Percentiles rank a stretch among this genome's conserved stretches.
Conservation (phyloP, 139 green algal species). For the Tetradesmus obliquus region DNA sequence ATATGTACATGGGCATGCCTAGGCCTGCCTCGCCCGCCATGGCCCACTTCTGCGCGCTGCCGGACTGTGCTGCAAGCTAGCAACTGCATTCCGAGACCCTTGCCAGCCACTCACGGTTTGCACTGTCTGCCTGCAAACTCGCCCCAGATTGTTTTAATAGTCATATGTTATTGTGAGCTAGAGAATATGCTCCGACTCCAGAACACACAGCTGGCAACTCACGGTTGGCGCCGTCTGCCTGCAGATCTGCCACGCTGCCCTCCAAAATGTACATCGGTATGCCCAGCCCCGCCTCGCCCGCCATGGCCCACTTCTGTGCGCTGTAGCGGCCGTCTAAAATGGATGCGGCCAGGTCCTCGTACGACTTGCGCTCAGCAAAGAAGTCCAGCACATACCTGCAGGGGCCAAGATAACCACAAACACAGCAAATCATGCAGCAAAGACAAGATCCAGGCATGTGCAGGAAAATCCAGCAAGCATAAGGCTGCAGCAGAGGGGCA, state of each 20-base stretch:
- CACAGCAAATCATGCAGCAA: not conserved
- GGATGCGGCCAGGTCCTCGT: not conserved
- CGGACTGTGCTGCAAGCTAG: too few relatives aligned
- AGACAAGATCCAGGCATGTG: too few relatives aligned
- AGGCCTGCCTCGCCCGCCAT: too few relatives aligned
- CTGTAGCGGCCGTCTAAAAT: constrained; percentile 26
- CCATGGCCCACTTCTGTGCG: constrained; percentile 15
- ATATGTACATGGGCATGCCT: too few relatives aligned
- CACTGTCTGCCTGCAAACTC: too few relatives aligned
- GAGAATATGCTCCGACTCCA: too few relatives aligned
- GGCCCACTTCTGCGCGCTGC: too few relatives aligned
- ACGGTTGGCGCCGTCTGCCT: not conserved
- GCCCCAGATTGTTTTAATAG: too few relatives aligned
- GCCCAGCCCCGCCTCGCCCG: not conserved
- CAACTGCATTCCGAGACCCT: too few relatives aligned
- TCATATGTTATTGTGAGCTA: too few relatives aligned
- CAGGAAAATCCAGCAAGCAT: not conserved
- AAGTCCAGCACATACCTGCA: constrained; percentile 28
- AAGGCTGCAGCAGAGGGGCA: not conserved
- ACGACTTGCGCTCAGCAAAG: constrained; percentile 25
- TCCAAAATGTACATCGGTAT: constrained; percentile 14
- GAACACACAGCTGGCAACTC: not conserved
- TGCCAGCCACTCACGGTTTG: too few relatives aligned
- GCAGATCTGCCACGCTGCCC: not conserved
- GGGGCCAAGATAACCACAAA: too few relatives aligned